Percentiles rank a stretch among this genome's conserved stretches.
Evolutionary conservation across 2,329 filamentous ascomycete species (phyloP).

Genomic region (Juglanconis sp.): DNA sequence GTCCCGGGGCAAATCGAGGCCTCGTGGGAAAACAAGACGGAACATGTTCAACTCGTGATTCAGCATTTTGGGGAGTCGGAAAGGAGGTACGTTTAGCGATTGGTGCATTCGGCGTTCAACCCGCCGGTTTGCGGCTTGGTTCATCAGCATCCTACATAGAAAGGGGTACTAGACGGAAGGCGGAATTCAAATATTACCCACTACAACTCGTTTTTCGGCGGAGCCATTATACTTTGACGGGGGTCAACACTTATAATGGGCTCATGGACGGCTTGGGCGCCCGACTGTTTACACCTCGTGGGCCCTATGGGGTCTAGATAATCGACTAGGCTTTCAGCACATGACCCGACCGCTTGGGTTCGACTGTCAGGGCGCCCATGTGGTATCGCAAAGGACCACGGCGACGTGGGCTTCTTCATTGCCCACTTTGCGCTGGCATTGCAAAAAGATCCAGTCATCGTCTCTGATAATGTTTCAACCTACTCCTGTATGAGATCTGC

Average conservation of each 20-base stretch:
- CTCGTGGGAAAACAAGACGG: conserved; percentile 2
- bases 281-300: background rate
- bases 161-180: background rate
- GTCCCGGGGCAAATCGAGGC: background rate
- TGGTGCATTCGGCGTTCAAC: conserved; percentile 14
- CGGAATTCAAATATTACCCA: background rate
- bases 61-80: conserved; percentile 3
- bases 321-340: too few relatives aligned
- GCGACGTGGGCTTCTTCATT: too few relatives aligned
- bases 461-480: background rate
- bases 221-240: background rate
- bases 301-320: too few relatives aligned
- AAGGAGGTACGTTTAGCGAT: background rate
- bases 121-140: conserved; percentile 5
- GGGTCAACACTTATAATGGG: background rate
- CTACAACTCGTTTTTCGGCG: background rate
- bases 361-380: too few relatives aligned
- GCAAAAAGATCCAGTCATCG: too few relatives aligned
- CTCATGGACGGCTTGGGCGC: background rate
- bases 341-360: too few relatives aligned
- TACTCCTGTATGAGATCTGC: background rate
- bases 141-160: background rate
- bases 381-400: too few relatives aligned
- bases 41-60: conserved; percentile 20
- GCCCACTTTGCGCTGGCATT: too few relatives aligned